Evolutionary conservation across 2,329 filamentous ascomycete species (phyloP).

Genomic region (Berkeleyomyces rouxiae): DNA sequence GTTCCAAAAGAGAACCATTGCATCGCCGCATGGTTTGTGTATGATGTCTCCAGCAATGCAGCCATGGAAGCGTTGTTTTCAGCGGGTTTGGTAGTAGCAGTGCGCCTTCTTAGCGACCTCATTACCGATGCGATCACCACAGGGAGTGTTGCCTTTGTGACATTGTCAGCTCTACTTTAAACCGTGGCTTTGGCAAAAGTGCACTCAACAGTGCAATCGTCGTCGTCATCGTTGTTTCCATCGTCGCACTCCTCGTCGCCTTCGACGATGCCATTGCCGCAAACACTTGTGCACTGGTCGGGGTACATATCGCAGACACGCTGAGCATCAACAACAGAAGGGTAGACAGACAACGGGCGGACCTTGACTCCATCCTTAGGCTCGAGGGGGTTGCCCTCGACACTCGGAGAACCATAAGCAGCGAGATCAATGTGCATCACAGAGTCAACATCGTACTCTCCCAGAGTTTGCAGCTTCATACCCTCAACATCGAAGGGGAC

Average conservation of each 20-base stretch:
- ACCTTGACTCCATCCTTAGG: background rate
- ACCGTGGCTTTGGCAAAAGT: background rate
- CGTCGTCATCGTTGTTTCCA: background rate
- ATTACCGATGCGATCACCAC: no score
- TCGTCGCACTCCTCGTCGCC: slow-evolving; percentile 6
- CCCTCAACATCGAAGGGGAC: background rate
- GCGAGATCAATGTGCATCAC: slow-evolving; percentile 11
- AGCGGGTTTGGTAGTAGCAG: no score
- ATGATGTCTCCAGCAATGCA: no score
- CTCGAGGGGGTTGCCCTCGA: background rate
- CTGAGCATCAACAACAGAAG: slow-evolving; percentile 2
- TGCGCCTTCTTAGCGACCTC: no score
- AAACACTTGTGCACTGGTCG: background rate
- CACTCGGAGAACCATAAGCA: background rate
- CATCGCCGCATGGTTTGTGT: no score
- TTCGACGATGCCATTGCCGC: slow-evolving; percentile 11
- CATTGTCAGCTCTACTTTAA: no score
- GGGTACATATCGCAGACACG: slow-evolving; percentile 8
- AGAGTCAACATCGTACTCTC: slow-evolving; percentile 8
- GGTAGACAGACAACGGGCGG: background rate
- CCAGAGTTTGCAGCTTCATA: background rate
- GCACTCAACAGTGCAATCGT: slow-evolving; percentile 5
- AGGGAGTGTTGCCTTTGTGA: no score
- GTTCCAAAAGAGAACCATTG: no score
- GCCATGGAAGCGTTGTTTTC: no score